Evolutionary conservation across 805 yeast species (phyloP).

Genomic region (Candida chauliodis): DNA sequence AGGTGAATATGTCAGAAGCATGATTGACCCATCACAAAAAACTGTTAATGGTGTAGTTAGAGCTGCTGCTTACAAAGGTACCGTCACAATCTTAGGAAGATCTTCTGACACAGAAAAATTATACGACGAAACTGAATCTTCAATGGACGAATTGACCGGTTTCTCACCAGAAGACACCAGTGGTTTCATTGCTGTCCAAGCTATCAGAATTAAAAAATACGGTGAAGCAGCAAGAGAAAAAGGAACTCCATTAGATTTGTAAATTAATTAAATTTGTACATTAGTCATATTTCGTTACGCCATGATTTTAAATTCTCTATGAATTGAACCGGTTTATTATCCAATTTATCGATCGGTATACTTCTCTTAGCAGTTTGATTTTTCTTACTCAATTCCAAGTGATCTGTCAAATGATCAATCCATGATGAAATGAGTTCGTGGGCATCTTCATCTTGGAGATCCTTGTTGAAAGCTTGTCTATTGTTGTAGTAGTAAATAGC

Average conservation of each 20-base stretch:
- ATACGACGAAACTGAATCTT: constrained; percentile 96
- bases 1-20: constrained; percentile 89
- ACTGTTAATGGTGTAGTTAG: constrained; percentile 97
- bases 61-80: constrained; percentile 90
- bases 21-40: constrained; percentile 92
- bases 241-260: constrained; percentile 51
- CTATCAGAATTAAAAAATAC: constrained; percentile 96
- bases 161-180: constrained; percentile 95
- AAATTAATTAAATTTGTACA: constrained; percentile 12
- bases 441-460: constrained; percentile 13
- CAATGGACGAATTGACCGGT: constrained; percentile 98
- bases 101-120: constrained; percentile 92
- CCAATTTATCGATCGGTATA: constrained; percentile 24
- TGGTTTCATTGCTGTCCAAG: constrained; percentile 97
- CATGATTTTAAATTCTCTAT: constrained; percentile 7
- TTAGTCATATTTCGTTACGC: constrained; percentile 6
- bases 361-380: constrained; percentile 29
- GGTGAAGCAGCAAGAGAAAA: constrained; percentile 92
- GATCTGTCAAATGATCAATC: constrained; percentile 24
- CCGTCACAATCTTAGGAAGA: constrained; percentile 82
- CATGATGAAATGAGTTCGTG: constrained; percentile 11
- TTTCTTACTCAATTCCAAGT: constrained; percentile 30
- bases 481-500: constrained; percentile 43
- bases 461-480: constrained; percentile 16
- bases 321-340: constrained; percentile 21